phyloP scores from a whole-genome alignment of 768 basidiomycete genomes.

The Clitopilus hobsonii region DNA sequence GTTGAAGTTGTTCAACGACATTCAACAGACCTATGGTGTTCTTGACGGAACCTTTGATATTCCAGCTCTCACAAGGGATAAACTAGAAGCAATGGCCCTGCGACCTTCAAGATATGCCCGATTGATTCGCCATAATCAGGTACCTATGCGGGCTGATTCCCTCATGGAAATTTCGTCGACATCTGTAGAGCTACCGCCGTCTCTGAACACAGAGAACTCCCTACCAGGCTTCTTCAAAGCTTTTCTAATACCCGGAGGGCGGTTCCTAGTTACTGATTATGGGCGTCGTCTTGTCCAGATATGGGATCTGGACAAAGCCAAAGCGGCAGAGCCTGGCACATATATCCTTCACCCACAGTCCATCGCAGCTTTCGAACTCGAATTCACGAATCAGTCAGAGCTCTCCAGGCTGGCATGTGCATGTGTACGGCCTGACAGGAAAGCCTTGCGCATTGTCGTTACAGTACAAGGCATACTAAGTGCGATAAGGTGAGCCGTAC shows the following conservation, averaged over 20 bases:
- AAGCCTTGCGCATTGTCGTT: no score
- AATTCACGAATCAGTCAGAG: no score
- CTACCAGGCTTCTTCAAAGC: background rate
- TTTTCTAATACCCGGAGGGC: background rate
- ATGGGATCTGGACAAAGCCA: background rate
- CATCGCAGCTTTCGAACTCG: no score
- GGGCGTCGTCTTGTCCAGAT: background rate
- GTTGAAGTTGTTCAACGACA: background rate
- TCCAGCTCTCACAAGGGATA: background rate
- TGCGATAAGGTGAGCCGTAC: no score
- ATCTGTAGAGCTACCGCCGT: no score
- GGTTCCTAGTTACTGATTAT: background rate
- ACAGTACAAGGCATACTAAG: no score
- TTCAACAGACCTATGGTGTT: background rate
- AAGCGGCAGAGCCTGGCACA: no score
- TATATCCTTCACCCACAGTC: no score
- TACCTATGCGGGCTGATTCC: background rate
- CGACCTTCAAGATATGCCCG: background rate
- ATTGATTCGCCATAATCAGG: background rate
- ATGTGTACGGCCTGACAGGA: no score
- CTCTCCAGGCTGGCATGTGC: no score
- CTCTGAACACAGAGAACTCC: no score
- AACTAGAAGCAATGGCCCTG: background rate
- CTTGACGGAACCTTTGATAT: background rate
- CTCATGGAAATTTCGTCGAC: no score